phyloP scores from a whole-genome alignment of 371 early-diverging fungal species.

The Umbelopsis sp. region DNA sequence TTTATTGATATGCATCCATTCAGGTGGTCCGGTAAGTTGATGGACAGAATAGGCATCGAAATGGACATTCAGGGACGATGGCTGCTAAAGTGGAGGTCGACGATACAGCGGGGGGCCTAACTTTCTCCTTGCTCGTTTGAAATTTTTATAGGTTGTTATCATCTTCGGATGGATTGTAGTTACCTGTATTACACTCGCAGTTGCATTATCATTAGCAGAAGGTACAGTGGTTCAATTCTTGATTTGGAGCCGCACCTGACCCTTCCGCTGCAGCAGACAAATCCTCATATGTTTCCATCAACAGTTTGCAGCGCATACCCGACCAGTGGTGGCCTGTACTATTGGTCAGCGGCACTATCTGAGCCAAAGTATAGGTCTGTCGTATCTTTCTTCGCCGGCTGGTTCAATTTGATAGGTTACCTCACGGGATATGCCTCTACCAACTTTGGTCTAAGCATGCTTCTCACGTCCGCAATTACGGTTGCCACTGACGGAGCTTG shows the following conservation, averaged over 20 bases:
- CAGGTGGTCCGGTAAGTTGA: slow-evolving; percentile 23
- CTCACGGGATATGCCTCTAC: neutral
- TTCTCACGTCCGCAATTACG: neutral
- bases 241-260: neutral
- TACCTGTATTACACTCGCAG: slow-evolving; percentile 37
- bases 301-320: slow-evolving; percentile 40
- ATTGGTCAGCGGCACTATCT: slow-evolving; percentile 35
- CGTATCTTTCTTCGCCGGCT: slow-evolving; percentile 41
- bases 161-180: slow-evolving; percentile 26
- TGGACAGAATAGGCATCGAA: neutral
- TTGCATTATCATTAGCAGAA: slow-evolving; percentile 63
- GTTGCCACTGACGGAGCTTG: slow-evolving; percentile 6
- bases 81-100: too few species aligned
- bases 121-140: neutral
- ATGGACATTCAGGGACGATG: neutral
- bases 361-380: slow-evolving; percentile 38
- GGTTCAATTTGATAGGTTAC: slow-evolving; percentile 42
- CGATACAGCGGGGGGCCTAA: neutral
- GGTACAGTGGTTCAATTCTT: slow-evolving; percentile 35
- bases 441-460: slow-evolving; percentile 1
- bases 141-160: neutral
- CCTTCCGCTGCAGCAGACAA: too few species aligned
- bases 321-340: slow-evolving; percentile 35
- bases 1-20: neutral
- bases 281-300: neutral